These are phyloP conservation scores for Vaccinium vitisidaea DNA, from an alignment of 148 eudicot genomes.

Conservation along the genomic window DNA sequence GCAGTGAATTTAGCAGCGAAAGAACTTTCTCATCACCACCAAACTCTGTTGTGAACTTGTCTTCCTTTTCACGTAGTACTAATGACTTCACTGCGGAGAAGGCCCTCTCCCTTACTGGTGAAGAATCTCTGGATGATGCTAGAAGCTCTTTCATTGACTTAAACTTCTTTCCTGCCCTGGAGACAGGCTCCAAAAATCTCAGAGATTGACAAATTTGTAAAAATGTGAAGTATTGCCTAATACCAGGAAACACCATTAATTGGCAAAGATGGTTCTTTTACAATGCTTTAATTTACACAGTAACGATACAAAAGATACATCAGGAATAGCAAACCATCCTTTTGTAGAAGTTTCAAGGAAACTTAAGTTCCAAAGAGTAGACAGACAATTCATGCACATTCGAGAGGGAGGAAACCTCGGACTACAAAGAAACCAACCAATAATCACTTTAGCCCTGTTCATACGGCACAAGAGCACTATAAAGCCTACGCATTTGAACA, in stretches of 20 bases:
- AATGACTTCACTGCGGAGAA: conserved; percentile 78
- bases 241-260: background rate
- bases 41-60: conserved; percentile 58
- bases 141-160: conserved; percentile 72
- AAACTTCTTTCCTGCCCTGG: conserved; percentile 61
- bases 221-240: background rate
- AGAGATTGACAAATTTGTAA: background rate
- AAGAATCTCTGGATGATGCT: conserved; percentile 63
- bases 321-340: conserved; percentile 5
- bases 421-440: background rate
- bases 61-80: conserved; percentile 76
- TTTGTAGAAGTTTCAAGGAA: background rate
- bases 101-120: conserved; percentile 84
- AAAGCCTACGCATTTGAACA: background rate
- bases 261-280: background rate
- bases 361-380: background rate
- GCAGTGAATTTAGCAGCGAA: conserved; percentile 55
- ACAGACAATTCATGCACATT: background rate
- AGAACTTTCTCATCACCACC: conserved; percentile 60
- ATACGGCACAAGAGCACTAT: background rate
- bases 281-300: background rate
- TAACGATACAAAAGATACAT: background rate
- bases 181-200: conserved; percentile 13
- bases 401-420: background rate
- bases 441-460: background rate